Base-by-base conservation (phyloP, 768 basidiomycete species). In the Termitomyces sp. region DNA sequence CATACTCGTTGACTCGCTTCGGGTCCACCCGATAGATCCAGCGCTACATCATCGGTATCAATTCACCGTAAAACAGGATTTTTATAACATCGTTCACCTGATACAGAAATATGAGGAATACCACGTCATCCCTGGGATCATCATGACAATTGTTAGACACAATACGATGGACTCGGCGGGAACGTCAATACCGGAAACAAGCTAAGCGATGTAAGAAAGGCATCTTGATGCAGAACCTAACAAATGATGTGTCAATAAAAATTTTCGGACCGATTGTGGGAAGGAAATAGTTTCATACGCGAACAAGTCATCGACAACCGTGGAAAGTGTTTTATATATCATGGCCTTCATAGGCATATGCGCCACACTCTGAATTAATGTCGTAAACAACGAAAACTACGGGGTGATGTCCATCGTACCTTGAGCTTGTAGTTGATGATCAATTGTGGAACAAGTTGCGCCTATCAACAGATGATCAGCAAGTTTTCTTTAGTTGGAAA, bases 311-410 rank as follows among this genome's bases (percentile, higher is more conserved):
- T 96, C 95, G 46, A 95, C 90, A 49, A 92, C 89, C 1, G 88
- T 92, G 46, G 92, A 89, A 58, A 96, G 78, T 1, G 90, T 86
- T 76, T 96, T 97, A 80, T 94, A 96, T 64, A 94, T 87, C 92
- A 98, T 94, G 4, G 95, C 90, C 71, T 95, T 97, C 88, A 97
- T 95, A 20, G 95, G 95, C 88, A 98, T 94, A 70, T 98, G 96
- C 46, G 96, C 90, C 36, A 97, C 94, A 70, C 89, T 93, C 89
- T 94, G 74, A 40, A 45, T 45, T 42, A 16, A 56, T 51, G 35
- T 60, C 16, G 20, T 57, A 45, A 56, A 52, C 40, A 30, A 59
- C 56, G 33, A 36, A 12, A 24, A 18, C 58, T n/a, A 43, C 58
- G 59, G 56, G 53, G 67, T 40, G 49, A 55, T 59, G 33, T 16